phyloP scores from a whole-genome alignment of 2,329 filamentous ascomycete genomes.

The Aspergillus sp. region DNA sequence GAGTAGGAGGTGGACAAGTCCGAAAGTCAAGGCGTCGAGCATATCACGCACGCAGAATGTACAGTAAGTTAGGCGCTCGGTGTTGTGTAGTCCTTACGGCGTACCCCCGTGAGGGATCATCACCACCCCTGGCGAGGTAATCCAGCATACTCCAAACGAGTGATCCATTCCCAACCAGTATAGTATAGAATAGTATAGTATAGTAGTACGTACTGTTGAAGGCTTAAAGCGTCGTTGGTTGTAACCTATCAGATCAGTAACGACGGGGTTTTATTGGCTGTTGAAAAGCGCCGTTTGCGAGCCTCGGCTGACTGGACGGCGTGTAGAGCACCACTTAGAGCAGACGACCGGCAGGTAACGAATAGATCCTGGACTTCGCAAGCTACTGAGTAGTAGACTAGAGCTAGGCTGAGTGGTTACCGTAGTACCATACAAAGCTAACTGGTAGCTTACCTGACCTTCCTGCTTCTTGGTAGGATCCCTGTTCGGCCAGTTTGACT shows the following conservation, averaged over 20 bases:
- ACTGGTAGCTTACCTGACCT: slow-evolving; percentile 8
- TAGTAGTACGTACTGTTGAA: not conserved
- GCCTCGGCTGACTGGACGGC: not conserved
- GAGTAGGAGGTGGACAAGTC: not conserved
- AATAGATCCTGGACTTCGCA: no score
- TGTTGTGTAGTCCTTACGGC: not conserved
- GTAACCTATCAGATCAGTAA: not conserved
- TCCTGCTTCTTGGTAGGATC: slow-evolving; percentile 13
- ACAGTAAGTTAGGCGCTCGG: no score
- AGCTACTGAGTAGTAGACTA: not conserved
- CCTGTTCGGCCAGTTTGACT: slow-evolving; percentile 10
- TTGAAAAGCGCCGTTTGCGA: not conserved
- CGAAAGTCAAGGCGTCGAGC: not conserved
- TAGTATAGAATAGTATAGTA: not conserved
- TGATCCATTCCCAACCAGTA: not conserved
- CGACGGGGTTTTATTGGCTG: not conserved
- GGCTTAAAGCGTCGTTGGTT: not conserved
- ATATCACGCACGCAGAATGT: not conserved
- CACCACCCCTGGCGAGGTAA: not conserved
- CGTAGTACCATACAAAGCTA: slow-evolving; percentile 1
- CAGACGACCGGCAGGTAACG: not conserved
- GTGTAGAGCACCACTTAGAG: slow-evolving; percentile 2
- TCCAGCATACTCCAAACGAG: not conserved
- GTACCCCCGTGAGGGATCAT: not conserved
- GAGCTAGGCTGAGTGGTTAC: not conserved